Conservation (phyloP, 1,139 yeast genomes). For the Blastobotrys indianensis region DNA sequence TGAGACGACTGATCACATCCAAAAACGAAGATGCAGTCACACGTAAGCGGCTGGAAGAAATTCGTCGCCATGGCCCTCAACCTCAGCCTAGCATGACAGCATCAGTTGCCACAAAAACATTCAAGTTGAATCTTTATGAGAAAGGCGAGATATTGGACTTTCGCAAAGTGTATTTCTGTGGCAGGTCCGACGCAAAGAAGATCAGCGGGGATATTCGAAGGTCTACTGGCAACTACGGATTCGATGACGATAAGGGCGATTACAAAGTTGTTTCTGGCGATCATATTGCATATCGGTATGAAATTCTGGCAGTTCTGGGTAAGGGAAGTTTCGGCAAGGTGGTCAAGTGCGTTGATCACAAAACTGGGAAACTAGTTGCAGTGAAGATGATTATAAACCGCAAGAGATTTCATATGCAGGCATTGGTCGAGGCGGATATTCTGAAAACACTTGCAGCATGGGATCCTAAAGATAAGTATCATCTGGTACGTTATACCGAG, state of each 20-base stretch:
- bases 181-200: constrained; percentile 31
- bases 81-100: constrained; percentile 23
- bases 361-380: constrained; percentile 53
- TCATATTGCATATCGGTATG: constrained; percentile 72
- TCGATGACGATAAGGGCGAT: constrained; percentile 66
- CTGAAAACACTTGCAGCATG: constrained; percentile 42
- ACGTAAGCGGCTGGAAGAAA: constrained; percentile 12
- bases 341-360: constrained; percentile 63
- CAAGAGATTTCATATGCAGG: constrained; percentile 69
- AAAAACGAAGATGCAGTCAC: constrained; percentile 18
- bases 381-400: constrained; percentile 73
- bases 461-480: constrained; percentile 42
- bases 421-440: constrained; percentile 70
- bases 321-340: constrained; percentile 86
- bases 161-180: constrained; percentile 40
- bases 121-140: constrained; percentile 39
- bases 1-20: constrained; percentile 19
- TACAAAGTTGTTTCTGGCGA: constrained; percentile 54
- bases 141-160: constrained; percentile 45
- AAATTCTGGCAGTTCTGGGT: constrained; percentile 56
- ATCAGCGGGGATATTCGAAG: constrained; percentile 41
- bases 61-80: constrained; percentile 7
- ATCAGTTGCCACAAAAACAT: constrained; percentile 23
- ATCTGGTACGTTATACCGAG: constrained; percentile 52
- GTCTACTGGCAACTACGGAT: constrained; percentile 50